Evolutionary conservation across 768 basidiomycete genomes (phyloP), one percentile per base, ranked within the genome.

Genomic region (Pleurotus pulmonarius): DNA sequence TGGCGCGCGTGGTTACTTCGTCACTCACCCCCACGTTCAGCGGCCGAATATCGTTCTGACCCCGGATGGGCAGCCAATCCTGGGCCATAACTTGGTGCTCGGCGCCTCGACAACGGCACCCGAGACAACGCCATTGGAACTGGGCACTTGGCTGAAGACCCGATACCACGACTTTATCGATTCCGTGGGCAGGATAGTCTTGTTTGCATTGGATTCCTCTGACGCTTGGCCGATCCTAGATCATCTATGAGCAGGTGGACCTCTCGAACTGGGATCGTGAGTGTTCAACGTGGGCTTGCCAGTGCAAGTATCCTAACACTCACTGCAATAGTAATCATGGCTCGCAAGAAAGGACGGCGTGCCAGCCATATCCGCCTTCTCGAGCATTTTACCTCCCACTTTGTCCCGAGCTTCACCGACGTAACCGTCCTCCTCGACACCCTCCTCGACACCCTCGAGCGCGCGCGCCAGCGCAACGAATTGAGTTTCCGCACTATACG

Each of bases 271-370:
- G 49, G 49, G 4, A 52, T 52, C 37, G 49, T 40, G 34, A 5
- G 47, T 29, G 20, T 20, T 20, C 20, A 20, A 20, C 20, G 20
- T 20, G 20, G 20, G 20, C 1, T 5, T 20, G 3, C 20, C 1
- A 20, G 20, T 1, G 20, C 20, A 20, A 20, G 22, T 48, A 1
- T 16, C 13, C 6, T 15, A 49, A 29, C 48, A 12, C 11, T 6
- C 9, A n/a, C 20, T 47, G 46, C 46, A 47, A 47, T 20, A 52
- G 49, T 38, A 11, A 15, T 52, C 37, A 52, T 52, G 49, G 49
- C 49, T 1, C 4, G 38, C 8, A 13, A 40, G 11, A 8, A 52
- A 5, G 49, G 38, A 4, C 49, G 49, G 4, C 16, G 38, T 12
- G 40, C 49, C 29, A 52, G 49, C 16, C 49, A 52, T n/a, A 6